Evolutionary conservation across 2,329 filamentous ascomycete genomes (phyloP), one percentile per base, ranked within the genome.

Genomic region (Aureobasidium sp.): DNA sequence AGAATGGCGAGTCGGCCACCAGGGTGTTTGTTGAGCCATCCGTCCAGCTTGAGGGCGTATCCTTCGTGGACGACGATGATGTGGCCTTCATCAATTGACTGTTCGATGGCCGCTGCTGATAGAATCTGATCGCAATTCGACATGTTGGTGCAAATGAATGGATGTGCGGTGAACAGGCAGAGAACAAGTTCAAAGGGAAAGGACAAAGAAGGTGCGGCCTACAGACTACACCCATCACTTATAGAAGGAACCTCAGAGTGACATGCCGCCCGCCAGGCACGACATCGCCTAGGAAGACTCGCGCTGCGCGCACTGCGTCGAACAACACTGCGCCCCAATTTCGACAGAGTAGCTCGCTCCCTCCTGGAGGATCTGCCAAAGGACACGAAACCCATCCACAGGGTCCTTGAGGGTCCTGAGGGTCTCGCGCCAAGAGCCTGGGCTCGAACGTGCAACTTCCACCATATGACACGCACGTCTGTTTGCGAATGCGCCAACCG

Each of bases 1-100:
- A 85, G 79, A 66, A 99, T 84, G 22, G 83, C 81, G 29, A 86
- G 73, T 15, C 76, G 73, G 35, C 84, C 84, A 22, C 84, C 84
- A 0, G 84, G 84, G 67, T 86, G 84, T 61, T 74, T 78, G 60
- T 79, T 70, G 66, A 85, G 76, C 84, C 84, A 87, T 47, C 75
- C 73, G 67, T 84, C 81, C 40, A 86, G 78, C 61, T 77, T 76
- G 66, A 86, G 73, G 17, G 83, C 79, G 57, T 75, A 68, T 48
- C 81, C 82, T 49, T 85, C 78, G 65, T 78, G 79, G 60, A 86
- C 79, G 66, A 86, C 78, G 60, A 86, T 79, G 15, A 74, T 77
- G 33, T 80, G 75, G 62, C 82, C 83, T 53, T 82, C 75, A 29
- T 57, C 53, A 15, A 57, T 57, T 24, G 53, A 57, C 40, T 57